These are phyloP conservation scores for Gremmenia infestans DNA, from an alignment of 2,329 filamentous ascomycete genomes.

Conservation along the genomic window DNA sequence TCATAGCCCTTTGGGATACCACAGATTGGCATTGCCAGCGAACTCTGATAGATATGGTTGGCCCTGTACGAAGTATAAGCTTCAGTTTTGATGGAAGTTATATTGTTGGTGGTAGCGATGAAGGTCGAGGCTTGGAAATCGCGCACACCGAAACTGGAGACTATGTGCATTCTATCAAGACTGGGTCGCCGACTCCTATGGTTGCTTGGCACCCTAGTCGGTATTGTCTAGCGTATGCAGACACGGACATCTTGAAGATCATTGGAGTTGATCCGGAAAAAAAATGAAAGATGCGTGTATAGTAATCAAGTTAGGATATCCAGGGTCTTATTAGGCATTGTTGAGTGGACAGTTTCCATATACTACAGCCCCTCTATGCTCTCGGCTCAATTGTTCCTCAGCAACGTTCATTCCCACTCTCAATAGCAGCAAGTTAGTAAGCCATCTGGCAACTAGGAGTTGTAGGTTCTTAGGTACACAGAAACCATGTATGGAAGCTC, in stretches of 20 bases:
- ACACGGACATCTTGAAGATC: slow-evolving; percentile 59
- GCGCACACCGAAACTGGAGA: slow-evolving; percentile 71
- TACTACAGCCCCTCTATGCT: no score
- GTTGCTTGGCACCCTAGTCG: slow-evolving; percentile 73
- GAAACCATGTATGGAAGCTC: no score
- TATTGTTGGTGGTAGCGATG: slow-evolving; percentile 68
- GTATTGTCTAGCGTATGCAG: slow-evolving; percentile 70
- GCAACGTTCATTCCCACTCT: no score
- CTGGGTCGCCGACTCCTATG: slow-evolving; percentile 56
- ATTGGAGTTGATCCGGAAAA: slow-evolving; percentile 37
- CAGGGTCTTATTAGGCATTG: no score
- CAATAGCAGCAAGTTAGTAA: no score
- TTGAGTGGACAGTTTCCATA: no score
- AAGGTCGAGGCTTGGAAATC: slow-evolving; percentile 63
- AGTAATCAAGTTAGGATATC: no score
- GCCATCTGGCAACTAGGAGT: no score
- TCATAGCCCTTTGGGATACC: slow-evolving; percentile 75
- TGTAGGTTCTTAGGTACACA: no score
- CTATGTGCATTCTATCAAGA: slow-evolving; percentile 66
- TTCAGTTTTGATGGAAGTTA: slow-evolving; percentile 78
- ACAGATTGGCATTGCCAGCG: slow-evolving; percentile 70
- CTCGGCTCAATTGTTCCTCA: no score
- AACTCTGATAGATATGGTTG: slow-evolving; percentile 63
- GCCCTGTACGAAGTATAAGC: slow-evolving; percentile 63
- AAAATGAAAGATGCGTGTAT: slow-evolving; percentile 18